Conservation (phyloP, 148 eudicot genomes). For the Rhododendron williamsianum region DNA sequence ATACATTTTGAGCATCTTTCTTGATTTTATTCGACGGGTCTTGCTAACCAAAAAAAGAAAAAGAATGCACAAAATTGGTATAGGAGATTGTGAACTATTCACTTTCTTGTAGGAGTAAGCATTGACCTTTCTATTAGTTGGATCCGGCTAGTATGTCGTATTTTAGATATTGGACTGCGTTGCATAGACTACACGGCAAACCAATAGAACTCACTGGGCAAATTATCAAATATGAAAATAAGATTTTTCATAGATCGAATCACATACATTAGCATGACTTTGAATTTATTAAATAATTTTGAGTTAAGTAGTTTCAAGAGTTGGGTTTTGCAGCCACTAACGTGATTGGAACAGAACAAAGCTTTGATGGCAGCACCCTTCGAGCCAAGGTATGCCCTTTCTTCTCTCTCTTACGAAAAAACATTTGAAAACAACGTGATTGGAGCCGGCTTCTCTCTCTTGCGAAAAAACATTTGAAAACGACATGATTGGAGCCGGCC, state of each 20-base stretch:
- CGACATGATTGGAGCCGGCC: neutral
- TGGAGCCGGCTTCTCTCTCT: neutral
- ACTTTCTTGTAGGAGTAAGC: too few species aligned
- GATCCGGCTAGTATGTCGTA: neutral
- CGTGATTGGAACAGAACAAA: neutral
- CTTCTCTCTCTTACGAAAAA: too few species aligned
- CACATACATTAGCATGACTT: neutral
- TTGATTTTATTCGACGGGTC: neutral
- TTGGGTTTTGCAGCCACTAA: neutral
- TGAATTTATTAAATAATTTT: too few species aligned
- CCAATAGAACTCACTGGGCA: neutral
- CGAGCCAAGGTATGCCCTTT: neutral
- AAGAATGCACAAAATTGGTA: neutral
- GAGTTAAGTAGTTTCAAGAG: too few species aligned
- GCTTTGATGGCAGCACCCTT: neutral
- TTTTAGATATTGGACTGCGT: neutral
- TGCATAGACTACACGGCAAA: neutral
- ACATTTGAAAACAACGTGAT: too few species aligned
- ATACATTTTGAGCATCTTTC: too few species aligned
- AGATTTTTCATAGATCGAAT: too few species aligned
- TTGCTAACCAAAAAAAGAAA: neutral
- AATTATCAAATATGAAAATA: too few species aligned
- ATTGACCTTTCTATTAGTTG: neutral
- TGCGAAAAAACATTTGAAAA: too few species aligned
- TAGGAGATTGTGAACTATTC: neutral